Percentiles rank a stretch among this genome's conserved stretches.
These are phyloP conservation scores for Sugiyamaella valdiviana DNA, from an alignment of 805 yeast species.

Conservation along the genomic window DNA sequence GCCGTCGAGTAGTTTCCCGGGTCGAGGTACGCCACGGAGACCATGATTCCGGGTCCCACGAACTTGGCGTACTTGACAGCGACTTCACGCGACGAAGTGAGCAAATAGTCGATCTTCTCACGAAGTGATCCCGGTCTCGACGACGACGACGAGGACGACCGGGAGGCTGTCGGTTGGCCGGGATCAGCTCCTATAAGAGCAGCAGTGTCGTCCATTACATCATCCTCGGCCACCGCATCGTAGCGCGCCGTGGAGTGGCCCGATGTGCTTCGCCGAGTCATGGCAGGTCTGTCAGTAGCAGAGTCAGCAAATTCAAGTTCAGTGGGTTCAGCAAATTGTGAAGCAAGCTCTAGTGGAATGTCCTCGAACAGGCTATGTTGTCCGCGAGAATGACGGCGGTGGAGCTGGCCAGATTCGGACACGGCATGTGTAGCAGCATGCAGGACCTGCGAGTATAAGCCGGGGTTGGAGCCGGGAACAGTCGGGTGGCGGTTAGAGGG, in stretches of 20 bases:
- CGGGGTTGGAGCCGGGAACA: neutral
- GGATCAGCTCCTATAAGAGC: neutral
- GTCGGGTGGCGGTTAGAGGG: neutral
- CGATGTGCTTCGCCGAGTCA: neutral
- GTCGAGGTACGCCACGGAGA: slow-evolving; percentile 86
- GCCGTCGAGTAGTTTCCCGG: slow-evolving; percentile 93
- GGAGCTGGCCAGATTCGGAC: neutral
- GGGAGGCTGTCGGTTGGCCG: neutral
- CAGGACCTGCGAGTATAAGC: neutral
- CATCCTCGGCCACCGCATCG: neutral
- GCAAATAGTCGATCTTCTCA: slow-evolving; percentile 15
- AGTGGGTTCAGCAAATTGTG: neutral
- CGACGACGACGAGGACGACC: neutral
- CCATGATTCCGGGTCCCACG: slow-evolving; percentile 83
- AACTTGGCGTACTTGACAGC: slow-evolving; percentile 56
- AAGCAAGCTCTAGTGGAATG: neutral
- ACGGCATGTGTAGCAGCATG: neutral
- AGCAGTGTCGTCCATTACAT: neutral
- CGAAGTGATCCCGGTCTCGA: slow-evolving; percentile 2
- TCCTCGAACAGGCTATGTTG: neutral
- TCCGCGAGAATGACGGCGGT: neutral
- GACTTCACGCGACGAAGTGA: slow-evolving; percentile 17
- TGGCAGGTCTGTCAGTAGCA: neutral
- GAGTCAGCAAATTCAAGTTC: neutral
- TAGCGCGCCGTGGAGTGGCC: slow-evolving; percentile 1